Evolutionary conservation across 2,329 filamentous ascomycete genomes (phyloP).

Genomic region (Aureobasidium sp.): DNA sequence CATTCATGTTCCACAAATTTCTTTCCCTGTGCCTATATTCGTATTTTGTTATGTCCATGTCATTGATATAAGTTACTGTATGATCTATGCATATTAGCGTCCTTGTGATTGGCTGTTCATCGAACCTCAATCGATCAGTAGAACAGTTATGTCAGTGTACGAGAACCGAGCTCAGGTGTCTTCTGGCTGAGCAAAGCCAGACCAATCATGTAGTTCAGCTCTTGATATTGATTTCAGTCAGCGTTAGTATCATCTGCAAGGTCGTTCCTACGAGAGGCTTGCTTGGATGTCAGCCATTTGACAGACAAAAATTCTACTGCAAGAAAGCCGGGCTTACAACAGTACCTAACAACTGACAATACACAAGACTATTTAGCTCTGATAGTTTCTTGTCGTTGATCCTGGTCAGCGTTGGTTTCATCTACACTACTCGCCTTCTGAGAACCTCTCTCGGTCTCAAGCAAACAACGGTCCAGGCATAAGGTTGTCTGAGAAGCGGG

Average conservation of each 20-base stretch:
- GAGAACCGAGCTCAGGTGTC: too few relatives aligned
- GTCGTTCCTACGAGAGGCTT: neutral
- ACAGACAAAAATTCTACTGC: neutral
- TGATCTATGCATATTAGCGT: too few relatives aligned
- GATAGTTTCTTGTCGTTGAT: neutral
- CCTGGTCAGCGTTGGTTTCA: neutral
- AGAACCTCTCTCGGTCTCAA: neutral
- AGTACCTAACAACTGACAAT: too few relatives aligned
- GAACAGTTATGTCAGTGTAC: too few relatives aligned
- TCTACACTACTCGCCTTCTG: neutral
- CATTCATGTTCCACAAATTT: neutral
- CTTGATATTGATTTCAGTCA: too few relatives aligned
- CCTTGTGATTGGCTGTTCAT: too few relatives aligned
- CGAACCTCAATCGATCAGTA: too few relatives aligned
- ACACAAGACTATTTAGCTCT: neutral
- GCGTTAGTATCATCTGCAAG: neutral
- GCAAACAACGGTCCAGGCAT: too few relatives aligned
- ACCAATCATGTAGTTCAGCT: too few relatives aligned
- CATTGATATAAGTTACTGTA: too few relatives aligned
- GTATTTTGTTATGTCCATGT: neutral
- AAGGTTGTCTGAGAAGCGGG: too few relatives aligned
- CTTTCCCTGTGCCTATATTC: neutral
- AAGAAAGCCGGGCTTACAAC: neutral
- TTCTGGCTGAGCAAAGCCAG: too few relatives aligned
- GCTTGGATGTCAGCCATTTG: neutral